A percentile compares a stretch with the other conserved stretches of the same genome.
Conservation (phyloP, 176 grass and related monocot genomes). For the Hordeum marinum region DNA sequence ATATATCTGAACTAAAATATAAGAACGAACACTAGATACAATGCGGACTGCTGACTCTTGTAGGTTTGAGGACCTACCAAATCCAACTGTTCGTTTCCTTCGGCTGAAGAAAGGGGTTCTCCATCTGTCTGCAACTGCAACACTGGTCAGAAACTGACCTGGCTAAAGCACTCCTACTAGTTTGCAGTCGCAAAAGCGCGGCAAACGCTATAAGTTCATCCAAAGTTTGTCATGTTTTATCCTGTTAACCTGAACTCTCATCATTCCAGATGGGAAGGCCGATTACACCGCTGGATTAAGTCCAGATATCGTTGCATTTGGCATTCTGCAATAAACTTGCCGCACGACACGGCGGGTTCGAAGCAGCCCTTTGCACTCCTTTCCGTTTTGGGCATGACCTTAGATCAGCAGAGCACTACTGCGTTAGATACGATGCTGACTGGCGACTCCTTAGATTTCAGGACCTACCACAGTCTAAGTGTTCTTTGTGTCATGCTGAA, state of each 20-base stretch:
- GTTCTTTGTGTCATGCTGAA: constrained; percentile 18
- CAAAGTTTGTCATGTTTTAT: background rate
- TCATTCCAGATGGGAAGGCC: no score
- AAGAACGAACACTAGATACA: background rate
- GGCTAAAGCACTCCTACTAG: background rate
- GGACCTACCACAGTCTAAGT: constrained; percentile 8
- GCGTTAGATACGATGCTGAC: constrained; percentile 11
- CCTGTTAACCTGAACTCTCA: background rate
- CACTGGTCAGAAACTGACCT: no score
- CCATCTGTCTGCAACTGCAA: background rate
- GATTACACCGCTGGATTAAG: background rate
- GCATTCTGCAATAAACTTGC: background rate
- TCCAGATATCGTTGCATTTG: background rate
- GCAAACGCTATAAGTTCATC: background rate
- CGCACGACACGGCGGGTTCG: background rate
- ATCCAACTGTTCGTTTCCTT: constrained; percentile 30
- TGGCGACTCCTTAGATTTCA: background rate
- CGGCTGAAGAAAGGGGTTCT: background rate
- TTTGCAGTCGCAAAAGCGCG: background rate
- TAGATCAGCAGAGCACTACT: background rate
- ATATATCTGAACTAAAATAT: no score
- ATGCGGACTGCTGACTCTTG: background rate
- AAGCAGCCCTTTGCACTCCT: background rate
- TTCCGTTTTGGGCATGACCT: background rate
- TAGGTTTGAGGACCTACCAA: background rate